Evolutionary conservation across 202 grass and related monocot genomes (phyloP).

Genomic region (Cymbopogon flexuosus): DNA sequence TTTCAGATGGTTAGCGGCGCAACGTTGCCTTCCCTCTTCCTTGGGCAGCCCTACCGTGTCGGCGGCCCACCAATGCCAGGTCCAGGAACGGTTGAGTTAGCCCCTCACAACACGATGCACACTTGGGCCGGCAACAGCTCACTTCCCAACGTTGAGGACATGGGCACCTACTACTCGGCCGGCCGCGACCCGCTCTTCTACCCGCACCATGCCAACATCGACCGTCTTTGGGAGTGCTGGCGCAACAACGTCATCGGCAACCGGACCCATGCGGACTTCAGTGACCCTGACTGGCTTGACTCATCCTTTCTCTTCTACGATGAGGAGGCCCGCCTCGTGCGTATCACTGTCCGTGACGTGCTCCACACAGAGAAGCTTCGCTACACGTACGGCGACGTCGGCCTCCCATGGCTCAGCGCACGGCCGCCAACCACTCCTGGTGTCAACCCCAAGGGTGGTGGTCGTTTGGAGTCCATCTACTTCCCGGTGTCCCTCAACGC

Average conservation of each 20-base stretch:
- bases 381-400: slow-evolving; percentile 43
- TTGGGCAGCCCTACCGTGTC: neutral
- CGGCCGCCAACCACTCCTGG: slow-evolving; percentile 17
- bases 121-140: slow-evolving; percentile 44
- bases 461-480: neutral
- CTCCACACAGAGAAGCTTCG: slow-evolving; percentile 24
- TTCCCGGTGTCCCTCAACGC: slow-evolving; percentile 37
- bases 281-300: slow-evolving; percentile 32
- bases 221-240: slow-evolving; percentile 52
- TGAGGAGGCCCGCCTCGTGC: slow-evolving; percentile 34
- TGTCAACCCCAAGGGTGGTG: too few species aligned
- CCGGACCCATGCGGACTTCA: neutral
- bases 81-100: slow-evolving; percentile 9
- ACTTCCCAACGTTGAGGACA: slow-evolving; percentile 33
- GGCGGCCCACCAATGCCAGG: neutral
- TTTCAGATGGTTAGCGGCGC: too few species aligned
- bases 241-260: neutral
- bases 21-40: neutral
- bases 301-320: slow-evolving; percentile 44
- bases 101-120: slow-evolving; percentile 58
- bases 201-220: slow-evolving; percentile 56
- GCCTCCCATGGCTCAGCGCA: slow-evolving; percentile 32
- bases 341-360: slow-evolving; percentile 17
- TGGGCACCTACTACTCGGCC: slow-evolving; percentile 62
- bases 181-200: slow-evolving; percentile 68